Evolutionary conservation across 768 basidiomycete species (phyloP).

Genomic region (Porphyrellus cyaneotinctus): DNA sequence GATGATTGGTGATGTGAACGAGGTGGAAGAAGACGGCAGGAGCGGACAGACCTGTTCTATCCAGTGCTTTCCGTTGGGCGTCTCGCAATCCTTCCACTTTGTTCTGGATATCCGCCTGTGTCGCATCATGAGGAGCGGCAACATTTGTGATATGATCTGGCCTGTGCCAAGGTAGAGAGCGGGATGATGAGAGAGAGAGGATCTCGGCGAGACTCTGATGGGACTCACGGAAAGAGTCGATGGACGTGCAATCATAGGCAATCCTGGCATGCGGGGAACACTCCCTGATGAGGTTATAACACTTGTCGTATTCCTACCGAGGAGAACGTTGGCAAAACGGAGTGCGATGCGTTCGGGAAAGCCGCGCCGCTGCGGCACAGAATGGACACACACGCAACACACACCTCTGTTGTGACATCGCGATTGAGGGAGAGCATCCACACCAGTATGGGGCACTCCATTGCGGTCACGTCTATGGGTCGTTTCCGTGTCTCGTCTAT

Average conservation of each 20-base stretch:
- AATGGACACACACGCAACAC: constrained; percentile 13
- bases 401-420: constrained; percentile 63
- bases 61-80: constrained; percentile 69
- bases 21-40: not conserved
- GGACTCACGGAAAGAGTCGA: constrained; percentile 70
- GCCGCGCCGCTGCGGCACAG: constrained; percentile 6
- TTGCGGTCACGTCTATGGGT: constrained; percentile 5
- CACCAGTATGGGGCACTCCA: constrained; percentile 67
- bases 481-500: too few relatives aligned
- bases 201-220: too few relatives aligned
- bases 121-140: constrained; percentile 82
- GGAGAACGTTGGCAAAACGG: not conserved
- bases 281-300: constrained; percentile 53
- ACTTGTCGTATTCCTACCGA: constrained; percentile 68
- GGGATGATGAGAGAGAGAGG: too few relatives aligned
- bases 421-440: constrained; percentile 80
- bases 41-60: constrained; percentile 65
- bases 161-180: too few relatives aligned
- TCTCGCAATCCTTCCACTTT: constrained; percentile 66
- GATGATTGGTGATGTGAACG: not conserved
- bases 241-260: constrained; percentile 49
- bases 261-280: constrained; percentile 58
- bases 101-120: constrained; percentile 74
- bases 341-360: constrained; percentile 1
- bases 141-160: constrained; percentile 65